phyloP scores from a whole-genome alignment of 192 early-diverging fungal species.

The Ambispora gerdemannii region DNA sequence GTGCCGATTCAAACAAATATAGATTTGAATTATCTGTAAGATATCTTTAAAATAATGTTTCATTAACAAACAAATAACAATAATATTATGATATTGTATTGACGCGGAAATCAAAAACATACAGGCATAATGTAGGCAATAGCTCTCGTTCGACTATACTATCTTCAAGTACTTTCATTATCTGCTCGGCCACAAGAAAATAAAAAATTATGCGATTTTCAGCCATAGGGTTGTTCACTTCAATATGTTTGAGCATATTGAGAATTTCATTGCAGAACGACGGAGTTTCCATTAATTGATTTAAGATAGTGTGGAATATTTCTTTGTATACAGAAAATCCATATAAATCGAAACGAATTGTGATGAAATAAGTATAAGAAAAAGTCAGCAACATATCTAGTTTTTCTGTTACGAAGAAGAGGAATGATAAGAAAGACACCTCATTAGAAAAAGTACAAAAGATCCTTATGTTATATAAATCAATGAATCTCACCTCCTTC shows the following conservation, averaged over 20 bases:
- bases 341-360: constrained; percentile 41
- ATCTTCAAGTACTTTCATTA: constrained; percentile 46
- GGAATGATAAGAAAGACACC: not conserved
- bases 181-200: constrained; percentile 48
- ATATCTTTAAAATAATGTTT: constrained; percentile 1
- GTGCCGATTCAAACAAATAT: constrained; percentile 51
- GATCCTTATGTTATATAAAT: not conserved
- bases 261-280: not conserved
- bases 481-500: not conserved
- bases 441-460: not conserved
- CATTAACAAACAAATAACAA: not conserved
- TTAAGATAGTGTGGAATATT: constrained; percentile 42
- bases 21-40: constrained; percentile 33
- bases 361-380: constrained; percentile 50
- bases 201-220: constrained; percentile 45
- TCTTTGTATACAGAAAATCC: constrained; percentile 52
- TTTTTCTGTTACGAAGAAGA: constrained; percentile 20
- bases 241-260: not conserved
- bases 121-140: constrained; percentile 46
- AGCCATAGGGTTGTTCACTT: constrained; percentile 27
- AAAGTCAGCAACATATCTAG: constrained; percentile 42
- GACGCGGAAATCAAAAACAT: not conserved
- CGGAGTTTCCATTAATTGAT: constrained; percentile 35
- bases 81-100: not conserved
- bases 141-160: constrained; percentile 43